Evolutionary conservation across 768 basidiomycete species (phyloP), one percentile per base, ranked within the genome.

Genomic region (Aureoboletus auriporus): DNA sequence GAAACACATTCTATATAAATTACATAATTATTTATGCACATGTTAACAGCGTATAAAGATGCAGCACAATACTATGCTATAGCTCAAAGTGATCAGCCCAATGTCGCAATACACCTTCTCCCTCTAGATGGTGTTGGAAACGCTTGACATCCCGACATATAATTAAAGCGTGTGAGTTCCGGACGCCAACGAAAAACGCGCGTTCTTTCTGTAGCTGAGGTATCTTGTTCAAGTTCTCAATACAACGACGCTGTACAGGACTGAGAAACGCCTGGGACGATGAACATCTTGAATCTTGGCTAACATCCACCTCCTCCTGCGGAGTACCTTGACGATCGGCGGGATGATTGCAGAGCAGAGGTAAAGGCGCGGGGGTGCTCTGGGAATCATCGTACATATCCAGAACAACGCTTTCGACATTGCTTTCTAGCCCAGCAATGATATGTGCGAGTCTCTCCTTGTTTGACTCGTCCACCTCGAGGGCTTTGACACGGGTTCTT

Each of bases 131-230:
- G 11, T 65, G 52, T 53, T 76, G 69, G 60, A 86, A 86, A 29
- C 72, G 68, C 59, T 81, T 73, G 46, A 80, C 63, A 52, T 90
- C 87, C 38, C 89, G 72, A 62, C 77, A 82, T 9, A 92, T 71
- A 53, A 93, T 84, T 48, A 79, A 71, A 5, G 76, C 86, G 66
- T 93, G 89, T 26, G 86, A 69, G 57, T 90, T 90, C 34, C 67
- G 60, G 20, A 82, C 73, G 1, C 68, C 67, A 16, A 72, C 67
- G 55, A 91, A 82, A 60, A 79, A 89, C 16, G 78, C 85, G 16
- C 78, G 63, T 55, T 86, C 77, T 67, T 91, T 92, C 70, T 80
- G 75, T 40, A 92, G 60, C 28, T 71, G 66, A 0, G 87, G 86
- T 10, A 92, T 75, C 37, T 69, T 71, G 64, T 91, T 91, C 34